Base-by-base conservation (phyloP, 164 flowering plant genomes). In the Vitis rupestris region DNA sequence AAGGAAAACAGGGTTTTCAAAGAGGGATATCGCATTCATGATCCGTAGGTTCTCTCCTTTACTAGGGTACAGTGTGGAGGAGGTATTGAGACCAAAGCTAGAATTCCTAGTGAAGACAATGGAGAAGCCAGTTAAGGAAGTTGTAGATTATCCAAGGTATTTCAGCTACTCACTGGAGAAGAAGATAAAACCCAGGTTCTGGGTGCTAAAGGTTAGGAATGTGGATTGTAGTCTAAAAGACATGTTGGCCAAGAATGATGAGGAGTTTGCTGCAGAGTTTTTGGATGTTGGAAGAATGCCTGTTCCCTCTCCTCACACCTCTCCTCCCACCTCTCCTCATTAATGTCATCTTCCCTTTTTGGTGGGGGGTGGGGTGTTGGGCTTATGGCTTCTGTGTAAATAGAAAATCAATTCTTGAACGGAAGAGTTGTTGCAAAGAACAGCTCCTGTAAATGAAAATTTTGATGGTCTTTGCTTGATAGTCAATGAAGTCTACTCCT, bases 121-220 rank as follows among this genome's bases (percentile, higher is more conserved):
- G 97, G 75, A 79, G 67, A 90, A 79, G 75, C 86, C 97, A 13
- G 63, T 90, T 1, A 80, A 23, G 19, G 97, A 89, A 0, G 83
- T 89, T 14, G 91, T 89, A 50, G 91, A 82, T 0, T 94, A 92
- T 65, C 98, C 98, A 0, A 82, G 97, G 80, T 94, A 87, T 70
- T 92, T 94, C 75, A 94, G 98, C 79, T 92, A 92, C 80, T 90
- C 97, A 15, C 65, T 94, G 76, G 97, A 94, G 70, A 87, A 83
- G 84, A 92, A 84, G 77, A 92, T 90, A 76, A 89, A 84, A 60
- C 98, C 95, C 31, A 85, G 98, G 76, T 89, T 71, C 67, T 83
- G 84, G 86, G 84, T 86, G 68, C 76, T 94, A 16, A 88, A 84
- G 68, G 79, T 85, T 50, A 84, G 86, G 66, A 87, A 86, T 55